These are phyloP conservation scores for Mycena indigotica DNA, from an alignment of 768 basidiomycete genomes.

Conservation along the genomic window DNA sequence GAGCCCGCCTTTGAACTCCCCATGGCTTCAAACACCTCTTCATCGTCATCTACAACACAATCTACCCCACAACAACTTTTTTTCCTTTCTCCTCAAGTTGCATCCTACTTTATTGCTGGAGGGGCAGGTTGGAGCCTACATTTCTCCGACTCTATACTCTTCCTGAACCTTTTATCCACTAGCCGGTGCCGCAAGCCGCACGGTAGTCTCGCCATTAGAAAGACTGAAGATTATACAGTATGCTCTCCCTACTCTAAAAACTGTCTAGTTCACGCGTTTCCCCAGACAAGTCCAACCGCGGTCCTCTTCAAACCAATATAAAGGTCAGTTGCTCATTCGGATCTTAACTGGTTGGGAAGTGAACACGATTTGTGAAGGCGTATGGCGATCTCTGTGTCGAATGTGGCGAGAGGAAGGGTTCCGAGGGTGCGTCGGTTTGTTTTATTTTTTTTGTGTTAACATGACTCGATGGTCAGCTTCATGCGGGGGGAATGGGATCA, in stretches of 20 bases:
- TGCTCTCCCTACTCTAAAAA: slow-evolving; percentile 33
- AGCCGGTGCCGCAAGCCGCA: slow-evolving; percentile 74
- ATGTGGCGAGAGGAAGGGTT: slow-evolving; percentile 97
- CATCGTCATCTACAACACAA: too few species aligned
- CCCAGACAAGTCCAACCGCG: slow-evolving; percentile 89
- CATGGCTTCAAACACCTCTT: too few species aligned
- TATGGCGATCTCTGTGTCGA: slow-evolving; percentile 78
- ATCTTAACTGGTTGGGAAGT: background rate
- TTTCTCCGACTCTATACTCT: background rate
- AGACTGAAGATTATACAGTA: slow-evolving; percentile 96
- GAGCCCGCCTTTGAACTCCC: too few species aligned
- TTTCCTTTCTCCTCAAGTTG: slow-evolving; percentile 33
- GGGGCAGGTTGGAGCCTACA: slow-evolving; percentile 28
- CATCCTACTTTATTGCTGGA: slow-evolving; percentile 44
- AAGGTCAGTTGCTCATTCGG: slow-evolving; percentile 11
- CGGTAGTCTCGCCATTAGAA: slow-evolving; percentile 90
- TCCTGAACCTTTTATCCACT: slow-evolving; percentile 27
- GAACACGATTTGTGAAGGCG: slow-evolving; percentile 45
- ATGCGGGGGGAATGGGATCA: slow-evolving; percentile 94
- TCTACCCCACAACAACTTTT: slow-evolving; percentile 10
- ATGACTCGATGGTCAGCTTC: slow-evolving; percentile 36
- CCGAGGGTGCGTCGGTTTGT: slow-evolving; percentile 46
- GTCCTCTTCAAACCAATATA: slow-evolving; percentile 65
- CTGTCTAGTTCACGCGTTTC: slow-evolving; percentile 3
- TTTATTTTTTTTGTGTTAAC: background rate